Evolutionary conservation across 495 filamentous ascomycete species (phyloP), one percentile per base, ranked within the genome.

Genomic region (Xylaria grammica): DNA sequence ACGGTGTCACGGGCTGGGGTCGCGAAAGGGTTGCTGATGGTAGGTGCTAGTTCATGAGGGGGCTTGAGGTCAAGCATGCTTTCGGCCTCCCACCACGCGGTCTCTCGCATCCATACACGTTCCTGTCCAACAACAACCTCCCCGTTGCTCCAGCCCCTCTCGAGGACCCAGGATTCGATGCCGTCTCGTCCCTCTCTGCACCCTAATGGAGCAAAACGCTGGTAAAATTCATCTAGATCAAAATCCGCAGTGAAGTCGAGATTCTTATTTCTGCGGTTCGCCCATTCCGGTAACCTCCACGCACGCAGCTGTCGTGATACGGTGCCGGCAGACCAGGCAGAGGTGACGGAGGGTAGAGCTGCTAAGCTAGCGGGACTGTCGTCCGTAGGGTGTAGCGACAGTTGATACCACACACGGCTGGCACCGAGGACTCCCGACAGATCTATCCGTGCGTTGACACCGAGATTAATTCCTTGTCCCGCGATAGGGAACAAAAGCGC

Each of bases 161-260:
- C 93, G 46, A 97, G 83, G 54, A 97, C 84, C 95, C 95, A 99
- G 74, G 86, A 96, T 67, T 98, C 92, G 52, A 97, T 92, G 52
- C 96, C 96, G 69, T 99, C 95, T 46, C 87, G 85, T 52, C 96
- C 95, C 70, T 96, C 93, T 65, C 89, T 83, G 73, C 95, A 99
- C 19, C 95, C 95, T 9, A 99, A 84, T 11, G 86, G 83, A 26
- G 87, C 78, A 73, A 97, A 99, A 24, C 96, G 86, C 69, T 82
- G 84, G 29, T 85, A 85, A 71, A 99, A 99, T 72, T 99, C 95
- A 44, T 97, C 92, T 17, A 93, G 74, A 69, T 99, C 95, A 69
- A 98, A 99, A 69, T 99, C 95, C 11, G 92, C 91, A 0, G 95
- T 99, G 74, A 96, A 98, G 74, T 98, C 95, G n/a, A 98, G 86